phyloP scores from a whole-genome alignment of 2,329 filamentous ascomycete species.

The Phyllosticta ampelicida region DNA sequence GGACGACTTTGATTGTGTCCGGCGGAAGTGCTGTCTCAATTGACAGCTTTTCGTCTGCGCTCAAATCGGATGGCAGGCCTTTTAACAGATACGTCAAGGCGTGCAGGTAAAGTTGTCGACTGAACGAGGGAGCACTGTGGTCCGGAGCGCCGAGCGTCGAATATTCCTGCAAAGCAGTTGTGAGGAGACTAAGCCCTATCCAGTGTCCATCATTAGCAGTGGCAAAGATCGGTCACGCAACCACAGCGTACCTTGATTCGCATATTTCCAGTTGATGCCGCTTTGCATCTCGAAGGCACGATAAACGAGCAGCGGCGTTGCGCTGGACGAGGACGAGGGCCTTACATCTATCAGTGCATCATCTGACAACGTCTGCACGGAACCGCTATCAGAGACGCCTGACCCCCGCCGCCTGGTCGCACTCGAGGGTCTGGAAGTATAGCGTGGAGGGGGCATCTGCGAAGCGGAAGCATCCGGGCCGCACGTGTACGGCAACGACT shows the following conservation, averaged over 20 bases:
- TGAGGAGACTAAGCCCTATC: constrained; percentile 38
- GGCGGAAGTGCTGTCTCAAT: constrained; percentile 43
- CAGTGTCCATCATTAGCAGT: background rate
- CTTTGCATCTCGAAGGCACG: constrained; percentile 21
- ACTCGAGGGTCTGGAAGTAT: constrained; percentile 18
- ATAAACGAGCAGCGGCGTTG: constrained; percentile 15
- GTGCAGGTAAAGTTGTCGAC: constrained; percentile 54
- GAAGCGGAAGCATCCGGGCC: constrained; percentile 16
- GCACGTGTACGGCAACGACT: constrained; percentile 13
- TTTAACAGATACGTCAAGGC: constrained; percentile 53
- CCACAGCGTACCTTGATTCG: constrained; percentile 34
- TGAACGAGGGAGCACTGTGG: constrained; percentile 35
- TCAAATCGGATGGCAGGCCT: constrained; percentile 49
- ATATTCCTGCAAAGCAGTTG: constrained; percentile 36
- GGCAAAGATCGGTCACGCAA: background rate
- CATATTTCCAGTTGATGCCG: constrained; percentile 43
- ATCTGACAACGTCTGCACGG: constrained; percentile 3
- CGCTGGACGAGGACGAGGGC: constrained; percentile 15
- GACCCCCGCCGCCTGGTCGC: constrained; percentile 16
- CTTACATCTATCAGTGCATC: constrained; percentile 5
- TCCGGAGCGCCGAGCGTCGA: constrained; percentile 19
- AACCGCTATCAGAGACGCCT: constrained; percentile 13
- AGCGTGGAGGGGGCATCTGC: constrained; percentile 28
- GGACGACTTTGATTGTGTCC: constrained; percentile 12
- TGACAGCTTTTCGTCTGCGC: constrained; percentile 42